Percentiles rank a stretch among this genome's conserved stretches.
These are phyloP conservation scores for Penicillium sp. DNA, from an alignment of 2,329 filamentous ascomycete genomes.

Conservation along the genomic window DNA sequence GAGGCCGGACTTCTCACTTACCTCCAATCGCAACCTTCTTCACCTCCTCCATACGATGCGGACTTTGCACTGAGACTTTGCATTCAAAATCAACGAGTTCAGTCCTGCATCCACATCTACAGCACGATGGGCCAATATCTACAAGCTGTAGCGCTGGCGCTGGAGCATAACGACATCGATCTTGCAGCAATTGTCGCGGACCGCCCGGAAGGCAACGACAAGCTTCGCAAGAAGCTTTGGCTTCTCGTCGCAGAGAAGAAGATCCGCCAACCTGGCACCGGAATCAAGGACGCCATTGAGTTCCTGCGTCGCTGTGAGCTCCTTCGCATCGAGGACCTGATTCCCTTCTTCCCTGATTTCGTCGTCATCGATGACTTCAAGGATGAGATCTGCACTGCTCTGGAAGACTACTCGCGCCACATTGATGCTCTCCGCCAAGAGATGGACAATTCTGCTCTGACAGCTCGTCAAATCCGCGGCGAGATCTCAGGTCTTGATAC, in stretches of 20 bases:
- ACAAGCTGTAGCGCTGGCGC: constrained; percentile 87
- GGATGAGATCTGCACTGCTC: constrained; percentile 90
- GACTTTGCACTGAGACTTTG: constrained; percentile 95
- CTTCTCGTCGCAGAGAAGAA: constrained; percentile 93
- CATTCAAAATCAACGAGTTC: constrained; percentile 89
- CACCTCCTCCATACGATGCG: constrained; percentile 82
- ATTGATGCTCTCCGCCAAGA: constrained; percentile 87
- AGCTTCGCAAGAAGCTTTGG: constrained; percentile 91
- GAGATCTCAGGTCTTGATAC: constrained; percentile 85
- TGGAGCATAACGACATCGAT: constrained; percentile 87
- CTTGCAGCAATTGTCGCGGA: constrained; percentile 89
- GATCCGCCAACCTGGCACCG: constrained; percentile 74
- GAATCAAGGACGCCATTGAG: constrained; percentile 90
- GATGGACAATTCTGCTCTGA: constrained; percentile 92
- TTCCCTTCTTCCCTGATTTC: constrained; percentile 98
- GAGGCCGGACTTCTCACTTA: constrained; percentile 86
- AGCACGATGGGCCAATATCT: constrained; percentile 93
- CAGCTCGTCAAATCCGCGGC: constrained; percentile 84
- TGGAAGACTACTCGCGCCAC: constrained; percentile 89
- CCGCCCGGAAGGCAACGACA: constrained; percentile 72
- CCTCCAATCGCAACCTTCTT: constrained; percentile 85
- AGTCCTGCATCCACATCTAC: constrained; percentile 96
- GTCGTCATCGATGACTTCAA: constrained; percentile 99
- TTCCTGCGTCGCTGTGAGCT: constrained; percentile 91
- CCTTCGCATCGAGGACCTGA: constrained; percentile 91